Evolutionary conservation across 176 grass and related monocot species (phyloP), one percentile per base, ranked within the genome.

Genomic region (Areca catechu): DNA sequence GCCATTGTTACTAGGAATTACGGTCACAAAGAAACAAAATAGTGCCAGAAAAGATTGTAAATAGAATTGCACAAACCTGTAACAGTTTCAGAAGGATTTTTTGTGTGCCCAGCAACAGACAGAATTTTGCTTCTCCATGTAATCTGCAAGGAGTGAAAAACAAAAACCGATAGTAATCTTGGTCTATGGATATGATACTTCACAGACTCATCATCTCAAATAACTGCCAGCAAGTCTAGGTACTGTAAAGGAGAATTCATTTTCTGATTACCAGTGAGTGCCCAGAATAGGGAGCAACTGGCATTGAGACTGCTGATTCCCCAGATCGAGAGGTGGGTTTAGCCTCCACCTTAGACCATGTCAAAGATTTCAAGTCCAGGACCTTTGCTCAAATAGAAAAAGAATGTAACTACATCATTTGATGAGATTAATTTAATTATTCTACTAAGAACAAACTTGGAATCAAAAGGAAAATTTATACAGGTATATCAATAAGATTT

Each of bases 281-380:
- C 15, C 93, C 93, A 68, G 93, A 84, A 80, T 81, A 98, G 49
- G 87, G 84, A 64, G 76, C 73, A 58, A 90, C 73, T 72, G 74
- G 75, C 50, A 75, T 57, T 52, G 71, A 66, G 69, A 47, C 70
- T 55, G 59, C 17, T 30, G 81, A 85, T 70, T 84, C 81, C 58
- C 73, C 62, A 63, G 69, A 76, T 63, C 67, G 78, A 60, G 70
- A 65, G 78, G 80, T 84, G 16, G 77, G 57, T 79, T 98, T 98
- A 52, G 78, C 78, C 65, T 92, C 93, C 73, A 98, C 53, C 73
- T 88, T 98, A 0, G 78, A 92, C 93, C 93, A 98, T 76, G 84
- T 78, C 81, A 98, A 83, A 80, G 55, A 82, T 70, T 89, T 92
- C 48, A 92, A 73, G 58, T 92, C 87, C 72, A 98, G 83, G 78